Base-by-base conservation (phyloP, 108 stramenopile species). In the Pseudonitzschia multiseries region DNA sequence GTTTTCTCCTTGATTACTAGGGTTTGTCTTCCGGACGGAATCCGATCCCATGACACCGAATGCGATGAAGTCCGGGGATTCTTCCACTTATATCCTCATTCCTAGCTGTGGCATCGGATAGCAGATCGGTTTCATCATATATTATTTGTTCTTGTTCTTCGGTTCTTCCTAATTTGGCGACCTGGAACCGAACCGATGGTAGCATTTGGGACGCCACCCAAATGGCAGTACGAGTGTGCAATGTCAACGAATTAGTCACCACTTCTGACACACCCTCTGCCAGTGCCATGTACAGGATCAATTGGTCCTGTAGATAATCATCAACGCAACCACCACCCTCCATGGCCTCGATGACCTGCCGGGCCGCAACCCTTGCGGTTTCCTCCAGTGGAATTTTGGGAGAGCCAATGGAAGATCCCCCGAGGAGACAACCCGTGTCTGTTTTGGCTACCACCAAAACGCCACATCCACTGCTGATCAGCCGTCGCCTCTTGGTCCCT, bases 251-350 rank as follows among this genome's bases (percentile, higher is more conserved):
- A 29, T 84, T 86, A 5, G 86, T 83, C 9, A 87, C 24, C 0
- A 90, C 61, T 78, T 85, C 81, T 22, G 86, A 87, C 12, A n/a
- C 77, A 6, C 86, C 86, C 24, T 81, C 48, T 0, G 86, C 89
- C 42, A 90, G 60, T 21, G 89, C 89, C 89, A 90, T 90, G 73
- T 76, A 90, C 13, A 87, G 32, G 28, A 90, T 85, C 31, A 90
- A 70, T 57, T 90, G 89, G 70, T 90, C 89, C 75, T 90, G 89
- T 22, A 87, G 66, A 81, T 83, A 86, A 40, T 81, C 75, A 69
- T 90, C 89, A 41, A 87, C 84, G 42, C 86, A 87, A 29, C 83
- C 86, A 22, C 89, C 89, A 61, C 68, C 80, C 20, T 68, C 36
- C 29, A 85, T 75, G 21, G 82, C 74, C 12, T 51, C 54, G 57